Percentiles rank a stretch among this genome's conserved stretches.
phyloP scores from a whole-genome alignment of 2,329 filamentous ascomycete genomes.

The Scedosporium boydii region DNA sequence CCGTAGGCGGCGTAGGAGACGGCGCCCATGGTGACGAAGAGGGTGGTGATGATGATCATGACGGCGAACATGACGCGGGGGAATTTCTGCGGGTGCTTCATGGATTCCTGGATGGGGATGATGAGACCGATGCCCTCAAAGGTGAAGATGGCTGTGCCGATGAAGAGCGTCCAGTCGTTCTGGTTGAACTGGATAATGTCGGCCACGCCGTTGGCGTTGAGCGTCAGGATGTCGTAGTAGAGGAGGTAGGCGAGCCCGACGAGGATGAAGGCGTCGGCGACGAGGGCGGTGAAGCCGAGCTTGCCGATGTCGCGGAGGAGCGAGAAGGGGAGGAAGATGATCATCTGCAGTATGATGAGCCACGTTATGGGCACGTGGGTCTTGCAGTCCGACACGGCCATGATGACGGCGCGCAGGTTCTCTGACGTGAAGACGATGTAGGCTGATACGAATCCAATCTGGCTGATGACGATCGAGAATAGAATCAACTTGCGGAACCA shows the following conservation, averaged over 20 bases:
- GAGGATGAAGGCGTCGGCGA: conserved; percentile 91
- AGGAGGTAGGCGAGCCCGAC: conserved; percentile 88
- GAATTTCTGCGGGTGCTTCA: conserved; percentile 86
- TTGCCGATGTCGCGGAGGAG: conserved; percentile 95
- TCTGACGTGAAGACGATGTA: conserved; percentile 97
- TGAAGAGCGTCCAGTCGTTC: conserved; percentile 92
- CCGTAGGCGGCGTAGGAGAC: conserved; percentile 95
- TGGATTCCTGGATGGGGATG: conserved; percentile 95
- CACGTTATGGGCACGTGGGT: conserved; percentile 77
- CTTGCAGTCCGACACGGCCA: conserved; percentile 81
- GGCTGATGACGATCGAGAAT: conserved; percentile 84
- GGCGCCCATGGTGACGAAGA: conserved; percentile 87
- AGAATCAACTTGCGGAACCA: conserved; percentile 86
- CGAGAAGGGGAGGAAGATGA: conserved; percentile 90
- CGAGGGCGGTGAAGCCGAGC: conserved; percentile 85
- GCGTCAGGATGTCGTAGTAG: conserved; percentile 85
- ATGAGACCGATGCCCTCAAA: conserved; percentile 97
- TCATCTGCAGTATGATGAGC: conserved; percentile 88
- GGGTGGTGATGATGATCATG: conserved; percentile 88
- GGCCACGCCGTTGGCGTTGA: conserved; percentile 64
- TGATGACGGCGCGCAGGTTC: conserved; percentile 88
- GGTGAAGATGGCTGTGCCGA: conserved; percentile 97
- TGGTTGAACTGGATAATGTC: conserved; percentile 89
- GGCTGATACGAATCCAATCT: conserved; percentile 88
- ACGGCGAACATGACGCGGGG: conserved; percentile 78